phyloP scores from a whole-genome alignment of 2,329 filamentous ascomycete genomes.

The Chalaropsis ovoidea region DNA sequence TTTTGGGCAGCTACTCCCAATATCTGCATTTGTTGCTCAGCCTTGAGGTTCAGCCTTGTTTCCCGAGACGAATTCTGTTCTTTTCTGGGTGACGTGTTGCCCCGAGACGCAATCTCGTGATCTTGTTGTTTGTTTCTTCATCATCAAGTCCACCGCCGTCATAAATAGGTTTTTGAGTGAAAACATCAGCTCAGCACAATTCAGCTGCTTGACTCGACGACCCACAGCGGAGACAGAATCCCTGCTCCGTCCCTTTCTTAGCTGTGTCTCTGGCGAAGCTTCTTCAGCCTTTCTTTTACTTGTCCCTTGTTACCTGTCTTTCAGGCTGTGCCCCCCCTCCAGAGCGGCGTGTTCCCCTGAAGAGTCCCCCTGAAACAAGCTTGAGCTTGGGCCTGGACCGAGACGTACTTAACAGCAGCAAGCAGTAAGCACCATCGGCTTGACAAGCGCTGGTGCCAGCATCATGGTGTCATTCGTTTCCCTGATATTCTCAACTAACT shows the following conservation, averaged over 20 bases:
- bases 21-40: not conserved
- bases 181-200: no score
- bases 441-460: not conserved
- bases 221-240: not conserved
- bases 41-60: no score
- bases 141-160: no score
- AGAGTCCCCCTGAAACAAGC: constrained; percentile 8
- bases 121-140: no score
- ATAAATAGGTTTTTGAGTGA: no score
- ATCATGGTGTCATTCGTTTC: no score
- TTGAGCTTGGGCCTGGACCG: constrained; percentile 11
- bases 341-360: not conserved
- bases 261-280: no score
- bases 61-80: no score
- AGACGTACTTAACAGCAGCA: not conserved
- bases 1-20: not conserved
- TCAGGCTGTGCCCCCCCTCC: not conserved
- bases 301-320: not conserved
- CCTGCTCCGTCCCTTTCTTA: not conserved
- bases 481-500: no score
- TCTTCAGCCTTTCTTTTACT: not conserved
- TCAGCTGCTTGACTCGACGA: not conserved
- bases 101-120: no score
- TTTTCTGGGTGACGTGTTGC: no score
- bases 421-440: not conserved